Percentiles rank a stretch among this genome's conserved stretches.
Evolutionary conservation across 2,329 filamentous ascomycete species (phyloP).

Genomic region (Cryphonectria carpinicola): DNA sequence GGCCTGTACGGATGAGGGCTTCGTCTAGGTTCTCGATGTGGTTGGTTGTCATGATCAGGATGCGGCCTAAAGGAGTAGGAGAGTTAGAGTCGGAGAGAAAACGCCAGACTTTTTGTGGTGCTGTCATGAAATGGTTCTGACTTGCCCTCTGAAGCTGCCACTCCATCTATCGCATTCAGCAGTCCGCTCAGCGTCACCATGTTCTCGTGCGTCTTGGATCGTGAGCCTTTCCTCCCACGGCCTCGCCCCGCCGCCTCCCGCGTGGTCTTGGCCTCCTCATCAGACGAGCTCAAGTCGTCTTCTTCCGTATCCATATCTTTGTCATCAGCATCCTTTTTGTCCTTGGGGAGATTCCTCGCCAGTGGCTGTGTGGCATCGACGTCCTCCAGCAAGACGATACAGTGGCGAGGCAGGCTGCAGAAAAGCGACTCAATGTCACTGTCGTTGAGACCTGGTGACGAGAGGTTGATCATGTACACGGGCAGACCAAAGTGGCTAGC

Average conservation of each 20-base stretch:
- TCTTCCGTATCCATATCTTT: neutral
- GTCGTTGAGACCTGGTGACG: conserved; percentile 13
- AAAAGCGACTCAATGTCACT: conserved; percentile 21
- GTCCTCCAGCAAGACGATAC: conserved; percentile 25
- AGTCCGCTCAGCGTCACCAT: conserved; percentile 24
- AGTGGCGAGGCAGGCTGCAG: conserved; percentile 17
- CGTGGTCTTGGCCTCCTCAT: neutral
- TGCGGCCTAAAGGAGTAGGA: conserved; percentile 12
- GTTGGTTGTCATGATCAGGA: conserved; percentile 28
- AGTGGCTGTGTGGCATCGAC: conserved; percentile 26
- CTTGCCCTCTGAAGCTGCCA: conserved; percentile 26
- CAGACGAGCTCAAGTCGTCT: neutral
- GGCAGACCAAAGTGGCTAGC: conserved; percentile 24
- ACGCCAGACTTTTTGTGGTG: neutral
- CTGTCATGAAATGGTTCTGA: neutral
- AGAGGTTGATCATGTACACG: conserved; percentile 27
- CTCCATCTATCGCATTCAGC: conserved; percentile 26
- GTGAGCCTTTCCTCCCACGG: neutral
- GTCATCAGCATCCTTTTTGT: neutral
- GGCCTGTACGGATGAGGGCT: conserved; percentile 25
- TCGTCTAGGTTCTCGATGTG: conserved; percentile 26
- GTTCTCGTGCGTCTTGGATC: conserved; percentile 1
- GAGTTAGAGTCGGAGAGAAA: neutral
- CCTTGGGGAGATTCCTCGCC: conserved; percentile 3
- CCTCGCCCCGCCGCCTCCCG: neutral